These are phyloP conservation scores for Fusarium lyarnte DNA, from an alignment of 2,329 filamentous ascomycete species.

Conservation along the genomic window DNA sequence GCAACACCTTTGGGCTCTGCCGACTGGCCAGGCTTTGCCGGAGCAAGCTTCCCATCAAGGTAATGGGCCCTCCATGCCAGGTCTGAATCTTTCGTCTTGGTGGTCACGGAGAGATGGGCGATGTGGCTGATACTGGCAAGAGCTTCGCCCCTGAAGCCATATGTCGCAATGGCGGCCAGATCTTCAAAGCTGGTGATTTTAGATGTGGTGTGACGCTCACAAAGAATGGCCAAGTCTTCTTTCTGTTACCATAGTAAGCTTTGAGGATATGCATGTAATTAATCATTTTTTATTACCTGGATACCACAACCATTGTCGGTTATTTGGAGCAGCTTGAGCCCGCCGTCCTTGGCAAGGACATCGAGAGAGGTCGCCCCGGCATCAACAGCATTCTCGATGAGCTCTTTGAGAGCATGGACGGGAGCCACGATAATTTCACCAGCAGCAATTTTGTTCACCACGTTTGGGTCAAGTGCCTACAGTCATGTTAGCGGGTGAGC, in stretches of 20 bases:
- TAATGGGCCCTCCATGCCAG: slow-evolving; percentile 94
- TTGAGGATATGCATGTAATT: background rate
- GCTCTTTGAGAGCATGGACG: slow-evolving; percentile 93
- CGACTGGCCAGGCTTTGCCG: slow-evolving; percentile 87
- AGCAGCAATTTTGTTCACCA: slow-evolving; percentile 98
- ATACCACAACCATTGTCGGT: slow-evolving; percentile 98
- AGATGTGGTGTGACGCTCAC: slow-evolving; percentile 95
- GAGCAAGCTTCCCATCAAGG: slow-evolving; percentile 80
- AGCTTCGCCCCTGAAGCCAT: slow-evolving; percentile 97
- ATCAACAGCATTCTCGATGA: slow-evolving; percentile 97
- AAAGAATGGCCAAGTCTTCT: slow-evolving; percentile 90
- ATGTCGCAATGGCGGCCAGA: slow-evolving; percentile 87
- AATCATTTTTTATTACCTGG: slow-evolving; percentile 65
- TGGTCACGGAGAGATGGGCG: slow-evolving; percentile 93
- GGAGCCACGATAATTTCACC: slow-evolving; percentile 98
- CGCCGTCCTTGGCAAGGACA: slow-evolving; percentile 92
- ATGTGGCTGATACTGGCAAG: slow-evolving; percentile 98
- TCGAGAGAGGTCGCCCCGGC: slow-evolving; percentile 94
- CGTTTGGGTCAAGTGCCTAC: slow-evolving; percentile 86
- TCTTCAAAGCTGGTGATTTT: slow-evolving; percentile 96
- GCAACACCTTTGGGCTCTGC: slow-evolving; percentile 88
- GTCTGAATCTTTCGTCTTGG: slow-evolving; percentile 86
- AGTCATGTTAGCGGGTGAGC: slow-evolving; percentile 11
- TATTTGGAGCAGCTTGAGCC: slow-evolving; percentile 93
- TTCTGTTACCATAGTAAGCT: slow-evolving; percentile 62